These are phyloP conservation scores for Luffa aegyptiaca DNA, from an alignment of 306 rosid genomes.

Conservation along the genomic window DNA sequence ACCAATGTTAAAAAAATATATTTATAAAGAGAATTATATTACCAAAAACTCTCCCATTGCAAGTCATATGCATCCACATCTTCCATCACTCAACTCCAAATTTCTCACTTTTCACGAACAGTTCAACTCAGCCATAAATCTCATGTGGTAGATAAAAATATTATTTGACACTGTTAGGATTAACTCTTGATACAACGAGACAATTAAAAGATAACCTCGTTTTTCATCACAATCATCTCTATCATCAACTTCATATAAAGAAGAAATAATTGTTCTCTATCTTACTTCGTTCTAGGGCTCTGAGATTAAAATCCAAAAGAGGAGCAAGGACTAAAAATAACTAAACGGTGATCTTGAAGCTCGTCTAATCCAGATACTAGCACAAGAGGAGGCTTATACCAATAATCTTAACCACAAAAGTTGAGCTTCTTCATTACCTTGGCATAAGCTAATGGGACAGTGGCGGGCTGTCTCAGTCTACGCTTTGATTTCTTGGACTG, in stretches of 20 bases:
- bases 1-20: too few species aligned
- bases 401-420: slow-evolving; percentile 28
- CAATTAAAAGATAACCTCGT: background rate
- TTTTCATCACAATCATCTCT: background rate
- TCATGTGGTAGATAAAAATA: background rate
- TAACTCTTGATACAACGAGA: background rate
- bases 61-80: too few species aligned
- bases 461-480: slow-evolving; percentile 59
- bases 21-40: too few species aligned
- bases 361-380: background rate
- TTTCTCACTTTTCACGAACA: too few species aligned
- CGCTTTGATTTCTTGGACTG: slow-evolving; percentile 92
- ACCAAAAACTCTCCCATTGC: too few species aligned
- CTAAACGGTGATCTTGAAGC: background rate
- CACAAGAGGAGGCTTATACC: background rate
- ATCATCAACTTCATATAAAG: background rate
- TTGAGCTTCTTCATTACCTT: slow-evolving; percentile 87
- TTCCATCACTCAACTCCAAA: too few species aligned
- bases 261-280: background rate
- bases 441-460: slow-evolving; percentile 71
- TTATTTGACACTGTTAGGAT: background rate
- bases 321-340: background rate
- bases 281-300: background rate
- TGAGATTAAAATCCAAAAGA: background rate
- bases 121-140: background rate